Base-by-base conservation (phyloP, 306 rosid species). In the Corylus americana region DNA sequence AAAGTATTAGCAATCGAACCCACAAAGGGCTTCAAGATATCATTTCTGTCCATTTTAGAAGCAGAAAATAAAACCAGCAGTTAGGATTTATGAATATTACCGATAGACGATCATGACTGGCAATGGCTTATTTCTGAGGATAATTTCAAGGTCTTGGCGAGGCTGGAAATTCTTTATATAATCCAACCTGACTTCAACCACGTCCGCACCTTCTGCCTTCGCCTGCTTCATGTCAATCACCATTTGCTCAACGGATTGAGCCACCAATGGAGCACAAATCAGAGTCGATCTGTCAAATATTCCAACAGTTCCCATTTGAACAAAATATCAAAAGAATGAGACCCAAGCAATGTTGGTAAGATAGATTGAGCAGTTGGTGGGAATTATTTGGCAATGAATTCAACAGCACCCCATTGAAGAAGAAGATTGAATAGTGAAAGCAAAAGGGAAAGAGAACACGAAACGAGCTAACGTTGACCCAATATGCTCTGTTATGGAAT, bases 201-300 rank as follows among this genome's bases (percentile, higher is more conserved):
- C 9, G 49, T 84, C 88, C 16, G 90, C 90, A 7, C 88, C 86
- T 73, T 87, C 78, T 59, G 76, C 82, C 79, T 87, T 84, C 16
- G 90, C 90, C 68, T 59, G 50, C 48, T 71, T 53, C 90, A 87
- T 87, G 29, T 49, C 78, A 63, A 58, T 84, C 69, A 81, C 66
- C 71, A 84, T 47, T 78, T 82, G 70, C 71, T 81, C 88, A 61
- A 79, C 79, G 47, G 80, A 55, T 74, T 73, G 76, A 57, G 78
- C 76, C 81, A 59, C 84, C 53, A 87, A 37, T 27, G 80, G 82
- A 72, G 67, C 82, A 76, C 88, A 87, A 31, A 87, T 55, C 80
- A 75, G 48, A 10, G 81, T 17, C n/a, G 83, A 59, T 27, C 35
- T 53, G 5, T 67, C 42, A 16, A 27, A 17, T 55, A 47, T 20